A percentile compares a stretch with the other conserved stretches of the same genome.
Conservation (phyloP, 2,329 filamentous ascomycete species). For the Colletotrichum siamense region DNA sequence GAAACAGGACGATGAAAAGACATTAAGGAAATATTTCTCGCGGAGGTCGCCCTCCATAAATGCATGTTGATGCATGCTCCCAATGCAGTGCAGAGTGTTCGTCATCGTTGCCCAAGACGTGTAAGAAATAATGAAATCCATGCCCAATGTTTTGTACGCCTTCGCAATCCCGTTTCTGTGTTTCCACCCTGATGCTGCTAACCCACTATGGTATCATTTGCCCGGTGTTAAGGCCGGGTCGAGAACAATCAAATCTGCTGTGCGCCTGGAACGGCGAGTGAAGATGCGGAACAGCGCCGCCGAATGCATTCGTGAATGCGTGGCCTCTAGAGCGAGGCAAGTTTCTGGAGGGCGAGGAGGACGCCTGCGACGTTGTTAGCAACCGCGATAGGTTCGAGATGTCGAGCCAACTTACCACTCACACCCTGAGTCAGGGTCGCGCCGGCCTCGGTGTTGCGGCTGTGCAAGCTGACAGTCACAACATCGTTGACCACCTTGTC, state of each 20-base stretch:
- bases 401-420: conserved; percentile 67
- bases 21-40: not conserved
- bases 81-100: conserved; percentile 14
- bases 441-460: conserved; percentile 85
- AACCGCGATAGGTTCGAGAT: too few species aligned
- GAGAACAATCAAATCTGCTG: conserved; percentile 7
- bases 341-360: conserved; percentile 47
- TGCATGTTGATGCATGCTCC: not conserved
- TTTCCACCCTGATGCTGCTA: conserved; percentile 7
- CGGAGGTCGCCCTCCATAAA: not conserved
- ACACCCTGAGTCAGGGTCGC: conserved; percentile 90
- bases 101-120: conserved; percentile 5
- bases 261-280: not conserved
- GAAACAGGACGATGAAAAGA: not conserved
- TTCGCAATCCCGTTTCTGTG: not conserved
- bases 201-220: conserved; percentile 17
- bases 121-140: conserved; percentile 1
- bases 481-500: conserved; percentile 69
- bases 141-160: conserved; percentile 20
- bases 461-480: conserved; percentile 85
- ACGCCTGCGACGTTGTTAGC: conserved; percentile 36
- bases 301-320: not conserved
- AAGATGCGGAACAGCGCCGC: not conserved
- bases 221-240: conserved; percentile 17
- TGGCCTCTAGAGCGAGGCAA: conserved; percentile 30